Evolutionary conservation across 345 rosid species (phyloP).

Genomic region (Gossypium longicalyx): DNA sequence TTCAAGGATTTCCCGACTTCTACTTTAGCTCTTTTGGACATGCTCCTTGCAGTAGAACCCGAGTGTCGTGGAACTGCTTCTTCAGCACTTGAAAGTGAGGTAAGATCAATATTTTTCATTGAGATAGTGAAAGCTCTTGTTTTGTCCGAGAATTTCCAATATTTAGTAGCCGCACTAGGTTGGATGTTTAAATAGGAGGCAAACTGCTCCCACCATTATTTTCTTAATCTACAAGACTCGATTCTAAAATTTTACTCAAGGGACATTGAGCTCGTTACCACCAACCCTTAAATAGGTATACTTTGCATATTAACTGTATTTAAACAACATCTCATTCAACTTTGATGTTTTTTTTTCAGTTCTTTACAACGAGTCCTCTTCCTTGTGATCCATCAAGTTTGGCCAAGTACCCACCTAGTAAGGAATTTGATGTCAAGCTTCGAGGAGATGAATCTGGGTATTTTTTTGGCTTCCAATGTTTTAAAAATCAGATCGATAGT

Average conservation of each 20-base stretch:
- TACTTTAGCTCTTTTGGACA: constrained; percentile 45
- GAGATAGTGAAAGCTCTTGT: neutral
- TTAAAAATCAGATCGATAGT: neutral
- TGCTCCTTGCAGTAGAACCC: constrained; percentile 54
- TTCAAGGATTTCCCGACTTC: constrained; percentile 53
- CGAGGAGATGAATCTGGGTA: constrained; percentile 51
- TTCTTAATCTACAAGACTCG: too few species aligned
- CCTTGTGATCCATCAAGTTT: constrained; percentile 60
- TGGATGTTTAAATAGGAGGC: too few species aligned
- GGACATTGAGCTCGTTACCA: too few species aligned
- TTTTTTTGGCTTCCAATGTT: neutral
- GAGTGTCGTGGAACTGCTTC: constrained; percentile 48
- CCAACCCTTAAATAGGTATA: too few species aligned
- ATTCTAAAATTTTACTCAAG: too few species aligned
- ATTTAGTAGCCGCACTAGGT: too few species aligned
- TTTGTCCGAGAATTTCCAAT: too few species aligned
- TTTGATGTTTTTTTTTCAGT: constrained; percentile 26
- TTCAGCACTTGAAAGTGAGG: constrained; percentile 55
- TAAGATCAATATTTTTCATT: constrained; percentile 13
- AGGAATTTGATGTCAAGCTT: constrained; percentile 52
- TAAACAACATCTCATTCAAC: neutral
- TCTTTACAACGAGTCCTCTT: constrained; percentile 50
- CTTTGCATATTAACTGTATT: too few species aligned
- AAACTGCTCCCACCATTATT: too few species aligned
- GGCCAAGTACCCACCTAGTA: constrained; percentile 60